These are phyloP conservation scores for Venturia asperata DNA, from an alignment of 2,329 filamentous ascomycete genomes.

Conservation along the genomic window DNA sequence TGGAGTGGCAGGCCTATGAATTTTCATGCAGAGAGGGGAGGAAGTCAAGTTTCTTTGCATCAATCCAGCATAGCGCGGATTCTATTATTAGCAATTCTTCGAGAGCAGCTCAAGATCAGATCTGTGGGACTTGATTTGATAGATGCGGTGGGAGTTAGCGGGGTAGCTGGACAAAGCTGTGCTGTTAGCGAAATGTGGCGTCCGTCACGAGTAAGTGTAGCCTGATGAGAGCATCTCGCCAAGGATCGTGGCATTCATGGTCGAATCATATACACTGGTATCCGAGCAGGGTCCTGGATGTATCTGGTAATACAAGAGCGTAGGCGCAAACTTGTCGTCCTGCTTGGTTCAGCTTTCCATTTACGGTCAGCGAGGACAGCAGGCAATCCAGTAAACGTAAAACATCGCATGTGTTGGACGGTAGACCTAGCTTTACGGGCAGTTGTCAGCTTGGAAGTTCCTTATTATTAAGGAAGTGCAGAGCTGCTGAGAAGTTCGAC, in stretches of 20 bases:
- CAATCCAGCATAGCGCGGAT: too few species aligned
- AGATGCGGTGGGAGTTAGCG: background rate
- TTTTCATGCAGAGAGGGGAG: too few species aligned
- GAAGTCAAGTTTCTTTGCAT: too few species aligned
- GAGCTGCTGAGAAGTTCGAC: background rate
- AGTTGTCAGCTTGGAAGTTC: background rate
- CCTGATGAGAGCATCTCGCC: background rate
- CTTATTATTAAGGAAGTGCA: background rate
- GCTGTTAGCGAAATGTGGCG: background rate
- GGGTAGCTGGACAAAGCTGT: background rate
- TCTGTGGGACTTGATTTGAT: background rate
- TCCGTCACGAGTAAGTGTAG: background rate
- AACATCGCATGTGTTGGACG: background rate
- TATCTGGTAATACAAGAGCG: background rate
- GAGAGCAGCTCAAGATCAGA: background rate
- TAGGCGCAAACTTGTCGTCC: background rate
- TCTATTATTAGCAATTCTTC: background rate
- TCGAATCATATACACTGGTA: background rate
- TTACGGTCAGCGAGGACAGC: background rate
- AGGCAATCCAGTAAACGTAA: background rate
- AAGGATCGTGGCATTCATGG: background rate
- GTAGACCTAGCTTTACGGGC: background rate
- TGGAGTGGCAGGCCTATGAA: background rate
- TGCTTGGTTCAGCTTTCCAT: too few species aligned
- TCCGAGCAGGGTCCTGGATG: background rate